Conservation (phyloP, 345 rosid genomes). For the Turnera subulata region DNA sequence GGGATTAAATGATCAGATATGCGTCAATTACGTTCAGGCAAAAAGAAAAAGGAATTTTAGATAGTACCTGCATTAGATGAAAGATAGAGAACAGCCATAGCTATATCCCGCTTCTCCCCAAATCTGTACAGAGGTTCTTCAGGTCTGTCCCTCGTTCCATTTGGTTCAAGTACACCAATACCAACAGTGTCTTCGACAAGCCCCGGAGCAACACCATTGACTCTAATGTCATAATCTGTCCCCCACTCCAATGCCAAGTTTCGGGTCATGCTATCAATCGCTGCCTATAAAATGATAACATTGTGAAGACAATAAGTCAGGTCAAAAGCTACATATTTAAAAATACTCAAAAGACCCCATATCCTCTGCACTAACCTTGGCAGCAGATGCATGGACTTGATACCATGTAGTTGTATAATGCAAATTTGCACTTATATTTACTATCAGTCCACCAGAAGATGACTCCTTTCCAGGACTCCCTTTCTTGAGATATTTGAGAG, state of each 20-base stretch:
- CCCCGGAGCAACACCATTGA: constrained; percentile 55
- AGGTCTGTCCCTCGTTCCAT: constrained; percentile 19
- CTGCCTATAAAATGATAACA: constrained; percentile 31
- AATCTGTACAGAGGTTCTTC: constrained; percentile 26
- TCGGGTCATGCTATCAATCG: constrained; percentile 49
- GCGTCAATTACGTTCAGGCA: too few species aligned
- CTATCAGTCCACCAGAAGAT: constrained; percentile 29
- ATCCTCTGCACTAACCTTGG: constrained; percentile 33
- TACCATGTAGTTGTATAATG: constrained; percentile 49
- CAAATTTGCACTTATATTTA: constrained; percentile 43
- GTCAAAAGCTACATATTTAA: neutral
- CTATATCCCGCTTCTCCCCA: constrained; percentile 60
- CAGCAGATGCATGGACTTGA: constrained; percentile 51
- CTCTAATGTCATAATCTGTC: constrained; percentile 46
- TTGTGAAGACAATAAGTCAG: neutral
- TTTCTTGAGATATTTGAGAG: constrained; percentile 39
- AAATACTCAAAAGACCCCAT: neutral
- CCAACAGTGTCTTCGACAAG: constrained; percentile 47
- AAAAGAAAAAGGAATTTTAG: too few species aligned
- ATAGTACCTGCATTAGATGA: constrained; percentile 40
- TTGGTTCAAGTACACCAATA: constrained; percentile 38
- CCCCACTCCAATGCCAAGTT: constrained; percentile 59
- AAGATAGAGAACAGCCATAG: constrained; percentile 53
- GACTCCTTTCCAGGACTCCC: constrained; percentile 33
- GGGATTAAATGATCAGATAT: too few species aligned